Evolutionary conservation across 371 early-diverging fungal genomes (phyloP), one percentile per base, ranked within the genome.

Genomic region (Saksenaea oblongispora): DNA sequence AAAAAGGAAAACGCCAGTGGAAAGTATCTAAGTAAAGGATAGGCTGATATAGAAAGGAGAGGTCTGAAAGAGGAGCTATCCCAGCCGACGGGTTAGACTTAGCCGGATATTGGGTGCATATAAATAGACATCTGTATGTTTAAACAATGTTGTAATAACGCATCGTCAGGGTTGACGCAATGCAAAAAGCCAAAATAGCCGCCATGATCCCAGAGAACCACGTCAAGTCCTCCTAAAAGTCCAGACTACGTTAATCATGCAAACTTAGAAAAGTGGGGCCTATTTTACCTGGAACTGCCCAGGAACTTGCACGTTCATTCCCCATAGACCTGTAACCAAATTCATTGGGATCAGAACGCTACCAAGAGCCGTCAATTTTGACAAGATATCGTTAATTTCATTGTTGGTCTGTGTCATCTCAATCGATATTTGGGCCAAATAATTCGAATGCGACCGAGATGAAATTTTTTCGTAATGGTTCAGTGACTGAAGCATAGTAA

Each of bases 331-430:
- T 8, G 98, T 94, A 17, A 97, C 85, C 31, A 98, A 81, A 64
- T 97, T 97, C 80, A 98, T 86, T 10, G 99, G 99, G 5, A 98
- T 87, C 24, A 98, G 76, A n/a, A 98, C 87, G 62, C 90, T 89
- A 9, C 96, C 98, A 58, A 97, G 70, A 11, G 94, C 93, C 15
- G 98, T 97, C 72, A 98, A 79, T 55, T 90, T 91, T 42, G 94
- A 91, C 13, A 97, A 87, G 0, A 95, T 92, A 54, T 93, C 93
- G 66, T 95, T 95, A 36, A 96, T 95, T 58, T 89, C 75, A 72
- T 96, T 96, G 36, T 93, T 93, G 5, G 95, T 88, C 70, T 95
- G 93, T 9, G 97, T 98, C 72, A 98, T 91, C 74, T 98, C 98
- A 41, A 98, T 94, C 2, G 91, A 91, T 36, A 98, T 97, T 65